Conservation (phyloP, 352 stramenopile genomes). For the Blastocystis sp. region DNA sequence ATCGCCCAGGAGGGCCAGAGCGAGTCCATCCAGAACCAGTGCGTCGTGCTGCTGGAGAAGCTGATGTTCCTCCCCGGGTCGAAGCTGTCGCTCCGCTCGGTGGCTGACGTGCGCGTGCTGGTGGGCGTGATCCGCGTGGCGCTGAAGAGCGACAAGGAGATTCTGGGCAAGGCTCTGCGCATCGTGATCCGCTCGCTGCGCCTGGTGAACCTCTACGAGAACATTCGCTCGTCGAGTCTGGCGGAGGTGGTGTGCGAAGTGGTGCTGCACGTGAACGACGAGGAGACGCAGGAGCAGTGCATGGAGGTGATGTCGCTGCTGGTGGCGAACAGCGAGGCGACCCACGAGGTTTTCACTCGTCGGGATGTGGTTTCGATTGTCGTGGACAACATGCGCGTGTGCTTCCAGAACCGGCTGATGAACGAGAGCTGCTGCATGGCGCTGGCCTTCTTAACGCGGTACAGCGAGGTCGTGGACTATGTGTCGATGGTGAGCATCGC, state of each 20-base stretch:
- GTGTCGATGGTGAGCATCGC: conserved; percentile 43
- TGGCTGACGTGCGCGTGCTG: conserved; percentile 29
- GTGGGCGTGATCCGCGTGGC: conserved; percentile 29
- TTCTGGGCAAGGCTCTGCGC: neutral
- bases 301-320: conserved; percentile 28
- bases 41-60: conserved; percentile 29
- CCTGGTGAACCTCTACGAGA: conserved; percentile 35
- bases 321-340: conserved; percentile 13
- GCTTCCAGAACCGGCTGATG: neutral
- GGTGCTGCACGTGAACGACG: conserved; percentile 19
- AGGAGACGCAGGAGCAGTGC: conserved; percentile 1
- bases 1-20: conserved; percentile 47
- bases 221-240: neutral
- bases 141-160: conserved; percentile 53
- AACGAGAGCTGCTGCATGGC: conserved; percentile 7
- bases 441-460: conserved; percentile 37
- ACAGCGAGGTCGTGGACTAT: conserved; percentile 36
- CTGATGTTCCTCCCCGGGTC: conserved; percentile 7
- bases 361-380: conserved; percentile 53
- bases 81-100: neutral
- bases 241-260: conserved; percentile 39
- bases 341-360: conserved; percentile 16
- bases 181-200: conserved; percentile 11
- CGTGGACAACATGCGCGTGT: conserved; percentile 56
- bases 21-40: conserved; percentile 15